Conservation (phyloP, 768 basidiomycete genomes). For the Termitomyces sp. region DNA sequence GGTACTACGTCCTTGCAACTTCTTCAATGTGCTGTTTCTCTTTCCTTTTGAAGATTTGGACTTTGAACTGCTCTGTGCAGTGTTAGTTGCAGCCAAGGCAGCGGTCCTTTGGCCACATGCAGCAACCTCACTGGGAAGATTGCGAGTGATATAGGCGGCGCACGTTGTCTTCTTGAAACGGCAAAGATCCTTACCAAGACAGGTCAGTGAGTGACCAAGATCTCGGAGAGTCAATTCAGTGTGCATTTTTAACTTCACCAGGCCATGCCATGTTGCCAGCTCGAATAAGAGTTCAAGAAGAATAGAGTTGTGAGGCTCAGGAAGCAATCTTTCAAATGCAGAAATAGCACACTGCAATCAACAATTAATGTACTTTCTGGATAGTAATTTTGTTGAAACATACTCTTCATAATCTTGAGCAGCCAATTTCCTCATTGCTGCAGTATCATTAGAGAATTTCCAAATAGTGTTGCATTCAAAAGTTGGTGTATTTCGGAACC, state of each 20-base stretch:
- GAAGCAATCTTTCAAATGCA: conserved; percentile 10
- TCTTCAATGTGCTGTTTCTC: too few relatives aligned
- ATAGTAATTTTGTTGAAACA: not conserved
- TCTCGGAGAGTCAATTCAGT: conserved; percentile 5
- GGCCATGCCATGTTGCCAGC: conserved; percentile 22
- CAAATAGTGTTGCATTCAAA: conserved; percentile 19
- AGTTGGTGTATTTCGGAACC: conserved; percentile 5
- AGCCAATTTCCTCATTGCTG: conserved; percentile 20
- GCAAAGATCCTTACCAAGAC: conserved; percentile 8
- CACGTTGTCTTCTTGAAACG: conserved; percentile 8
- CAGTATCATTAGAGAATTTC: conserved; percentile 18
- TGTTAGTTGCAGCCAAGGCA: not conserved
- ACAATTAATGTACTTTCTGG: not conserved
- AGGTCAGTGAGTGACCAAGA: conserved; percentile 5
- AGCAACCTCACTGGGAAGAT: conserved; percentile 10
- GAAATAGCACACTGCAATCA: conserved; percentile 8
- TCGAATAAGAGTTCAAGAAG: conserved; percentile 17
- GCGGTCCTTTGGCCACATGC: not conserved
- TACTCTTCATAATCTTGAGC: conserved; percentile 27
- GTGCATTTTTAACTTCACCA: conserved; percentile 23
- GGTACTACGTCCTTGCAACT: too few relatives aligned
- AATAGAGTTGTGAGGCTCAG: conserved; percentile 13
- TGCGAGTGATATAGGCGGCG: not conserved
- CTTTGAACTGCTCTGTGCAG: not conserved
- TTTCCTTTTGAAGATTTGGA: too few relatives aligned